Evolutionary conservation across 139 green algal species (phyloP).

Genomic region (Haematococcus lacustris): DNA sequence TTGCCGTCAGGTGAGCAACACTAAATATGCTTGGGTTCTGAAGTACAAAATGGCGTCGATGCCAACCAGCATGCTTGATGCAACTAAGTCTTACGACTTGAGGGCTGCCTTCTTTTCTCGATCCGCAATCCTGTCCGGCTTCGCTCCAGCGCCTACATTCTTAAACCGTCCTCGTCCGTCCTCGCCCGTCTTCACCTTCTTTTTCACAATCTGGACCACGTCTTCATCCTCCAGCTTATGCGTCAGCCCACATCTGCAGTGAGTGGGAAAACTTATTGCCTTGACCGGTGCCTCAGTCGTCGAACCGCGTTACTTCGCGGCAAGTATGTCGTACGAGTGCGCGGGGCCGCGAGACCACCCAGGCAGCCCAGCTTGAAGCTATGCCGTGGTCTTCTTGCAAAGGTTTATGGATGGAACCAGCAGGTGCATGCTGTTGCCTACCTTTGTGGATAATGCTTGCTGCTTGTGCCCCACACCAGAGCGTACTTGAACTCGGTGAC

Average conservation of each 20-base stretch:
- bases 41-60: no score
- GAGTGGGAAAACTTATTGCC: not conserved
- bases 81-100: slow-evolving; percentile 93
- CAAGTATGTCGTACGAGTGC: no score
- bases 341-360: no score
- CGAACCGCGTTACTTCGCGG: not conserved
- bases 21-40: no score
- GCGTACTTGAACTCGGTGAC: slow-evolving; percentile 87
- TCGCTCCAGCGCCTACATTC: not conserved
- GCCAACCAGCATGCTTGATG: no score
- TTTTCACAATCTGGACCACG: slow-evolving; percentile 95
- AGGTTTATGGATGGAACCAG: no score
- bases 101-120: slow-evolving; percentile 92
- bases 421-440: no score
- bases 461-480: slow-evolving; percentile 86
- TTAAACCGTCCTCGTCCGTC: slow-evolving; percentile 51
- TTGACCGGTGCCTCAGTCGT: not conserved
- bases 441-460: slow-evolving; percentile 94
- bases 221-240: slow-evolving; percentile 69
- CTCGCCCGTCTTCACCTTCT: slow-evolving; percentile 71
- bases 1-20: no score
- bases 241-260: slow-evolving; percentile 17
- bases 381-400: no score
- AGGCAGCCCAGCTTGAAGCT: no score
- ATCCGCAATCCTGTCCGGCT: slow-evolving; percentile 79